These are phyloP conservation scores for Naganishia vaughanmartiniae DNA, from an alignment of 768 basidiomycete species.

Conservation along the genomic window DNA sequence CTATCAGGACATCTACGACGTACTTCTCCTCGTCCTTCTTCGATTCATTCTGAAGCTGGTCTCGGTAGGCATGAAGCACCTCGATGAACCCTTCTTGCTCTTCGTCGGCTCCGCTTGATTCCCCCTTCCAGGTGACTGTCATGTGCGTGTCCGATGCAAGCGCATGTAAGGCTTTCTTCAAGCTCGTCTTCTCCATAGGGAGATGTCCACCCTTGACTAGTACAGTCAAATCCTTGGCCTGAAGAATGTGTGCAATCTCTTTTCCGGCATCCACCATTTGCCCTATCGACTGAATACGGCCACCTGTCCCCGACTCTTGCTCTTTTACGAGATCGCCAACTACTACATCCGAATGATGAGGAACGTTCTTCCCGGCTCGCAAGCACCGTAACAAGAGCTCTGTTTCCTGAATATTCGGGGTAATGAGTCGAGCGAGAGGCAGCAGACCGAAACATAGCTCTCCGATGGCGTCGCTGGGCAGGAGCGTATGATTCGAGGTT, in stretches of 20 bases:
- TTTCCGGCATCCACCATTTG: conserved; percentile 14
- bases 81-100: conserved; percentile 40
- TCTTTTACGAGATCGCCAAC: conserved; percentile 47
- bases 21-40: conserved; percentile 48
- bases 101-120: conserved; percentile 32
- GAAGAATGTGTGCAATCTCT: conserved; percentile 9
- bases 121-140: conserved; percentile 18
- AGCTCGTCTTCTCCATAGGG: conserved; percentile 54
- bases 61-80: conserved; percentile 32
- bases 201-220: conserved; percentile 86
- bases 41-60: neutral
- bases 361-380: neutral
- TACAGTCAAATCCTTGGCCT: conserved; percentile 54
- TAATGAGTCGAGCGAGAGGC: conserved; percentile 69
- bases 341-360: neutral
- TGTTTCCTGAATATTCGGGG: conserved; percentile 81
- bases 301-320: conserved; percentile 57
- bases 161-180: conserved; percentile 59
- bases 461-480: conserved; percentile 65
- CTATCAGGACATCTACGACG: conserved; percentile 45
- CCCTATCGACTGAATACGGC: conserved; percentile 37
- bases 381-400: conserved; percentile 62
- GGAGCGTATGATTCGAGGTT: conserved; percentile 77
- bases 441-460: conserved; percentile 55
- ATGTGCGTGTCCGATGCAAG: conserved; percentile 35